A percentile compares a stretch with the other conserved stretches of the same genome.
phyloP scores from a whole-genome alignment of 2,329 filamentous ascomycete species.

The Penicillium sp. region DNA sequence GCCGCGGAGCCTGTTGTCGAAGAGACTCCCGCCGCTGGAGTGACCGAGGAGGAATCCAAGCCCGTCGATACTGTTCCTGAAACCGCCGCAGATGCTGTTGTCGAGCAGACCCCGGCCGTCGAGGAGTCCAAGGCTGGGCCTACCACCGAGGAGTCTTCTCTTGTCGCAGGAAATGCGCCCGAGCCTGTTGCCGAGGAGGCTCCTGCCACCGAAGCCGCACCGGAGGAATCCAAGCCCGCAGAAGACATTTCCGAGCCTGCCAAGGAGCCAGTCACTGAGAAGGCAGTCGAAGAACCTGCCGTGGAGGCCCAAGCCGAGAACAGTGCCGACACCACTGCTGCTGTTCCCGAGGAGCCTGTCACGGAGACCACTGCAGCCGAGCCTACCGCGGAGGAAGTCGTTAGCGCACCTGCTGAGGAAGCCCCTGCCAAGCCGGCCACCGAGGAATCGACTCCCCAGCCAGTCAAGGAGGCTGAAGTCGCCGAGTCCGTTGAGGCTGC shows the following conservation, averaged over 20 bases:
- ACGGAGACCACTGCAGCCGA: conserved; percentile 2
- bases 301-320: conserved; percentile 7
- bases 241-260: conserved; percentile 9
- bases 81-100: background rate
- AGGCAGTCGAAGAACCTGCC: conserved; percentile 5
- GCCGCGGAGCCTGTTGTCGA: background rate
- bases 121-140: no score
- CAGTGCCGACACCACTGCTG: background rate
- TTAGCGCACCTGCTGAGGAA: background rate
- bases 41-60: conserved; percentile 2
- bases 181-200: background rate
- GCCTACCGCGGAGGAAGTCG: background rate
- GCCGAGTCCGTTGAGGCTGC: background rate
- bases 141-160: conserved; percentile 3
- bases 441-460: background rate
- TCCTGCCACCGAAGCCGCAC: background rate
- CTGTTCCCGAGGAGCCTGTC: background rate
- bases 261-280: conserved; percentile 4
- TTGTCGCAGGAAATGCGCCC: conserved; percentile 1
- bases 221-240: conserved; percentile 1
- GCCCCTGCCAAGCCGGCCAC: background rate
- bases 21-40: background rate
- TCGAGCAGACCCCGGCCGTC: background rate
- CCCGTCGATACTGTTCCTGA: conserved; percentile 6
- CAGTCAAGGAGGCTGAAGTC: conserved; percentile 1